These are phyloP conservation scores for Neoboletus brunneissimus DNA, from an alignment of 768 basidiomycete species.

Conservation along the genomic window DNA sequence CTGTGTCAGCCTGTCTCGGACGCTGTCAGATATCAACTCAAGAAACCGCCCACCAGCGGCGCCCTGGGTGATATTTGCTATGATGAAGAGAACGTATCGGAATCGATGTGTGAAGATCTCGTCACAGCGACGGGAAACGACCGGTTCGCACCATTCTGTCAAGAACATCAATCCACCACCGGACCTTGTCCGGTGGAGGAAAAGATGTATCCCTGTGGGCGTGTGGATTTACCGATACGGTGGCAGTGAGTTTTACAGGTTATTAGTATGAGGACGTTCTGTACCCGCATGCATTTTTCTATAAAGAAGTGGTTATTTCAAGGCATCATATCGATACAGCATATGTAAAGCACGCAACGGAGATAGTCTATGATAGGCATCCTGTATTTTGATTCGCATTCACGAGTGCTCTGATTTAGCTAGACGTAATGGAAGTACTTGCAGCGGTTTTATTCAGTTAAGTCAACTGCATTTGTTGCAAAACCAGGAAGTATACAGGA, in stretches of 20 bases:
- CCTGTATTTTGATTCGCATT: constrained; percentile 19
- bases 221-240: constrained; percentile 17
- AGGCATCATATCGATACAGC: constrained; percentile 21
- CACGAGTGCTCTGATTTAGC: not conserved
- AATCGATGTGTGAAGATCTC: constrained; percentile 21
- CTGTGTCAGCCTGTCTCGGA: constrained; percentile 36
- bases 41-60: constrained; percentile 5
- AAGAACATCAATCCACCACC: constrained; percentile 9
- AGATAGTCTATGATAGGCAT: constrained; percentile 19
- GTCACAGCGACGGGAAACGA: constrained; percentile 2
- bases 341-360: constrained; percentile 26
- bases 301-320: constrained; percentile 16
- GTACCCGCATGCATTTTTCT: not conserved
- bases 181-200: constrained; percentile 17
- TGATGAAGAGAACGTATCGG: constrained; percentile 13
- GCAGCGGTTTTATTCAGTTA: not conserved
- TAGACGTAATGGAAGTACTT: not conserved
- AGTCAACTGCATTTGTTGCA: constrained; percentile 3
- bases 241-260: constrained; percentile 21
- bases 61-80: constrained; percentile 6
- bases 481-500: constrained; percentile 10
- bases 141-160: constrained; percentile 22
- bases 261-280: constrained; percentile 1
- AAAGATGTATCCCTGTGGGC: constrained; percentile 20
- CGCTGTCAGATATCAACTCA: constrained; percentile 30